Evolutionary conservation across 78 protist species (phyloP), one percentile per base, ranked within the genome.

Genomic region (Acrasis kona): DNA sequence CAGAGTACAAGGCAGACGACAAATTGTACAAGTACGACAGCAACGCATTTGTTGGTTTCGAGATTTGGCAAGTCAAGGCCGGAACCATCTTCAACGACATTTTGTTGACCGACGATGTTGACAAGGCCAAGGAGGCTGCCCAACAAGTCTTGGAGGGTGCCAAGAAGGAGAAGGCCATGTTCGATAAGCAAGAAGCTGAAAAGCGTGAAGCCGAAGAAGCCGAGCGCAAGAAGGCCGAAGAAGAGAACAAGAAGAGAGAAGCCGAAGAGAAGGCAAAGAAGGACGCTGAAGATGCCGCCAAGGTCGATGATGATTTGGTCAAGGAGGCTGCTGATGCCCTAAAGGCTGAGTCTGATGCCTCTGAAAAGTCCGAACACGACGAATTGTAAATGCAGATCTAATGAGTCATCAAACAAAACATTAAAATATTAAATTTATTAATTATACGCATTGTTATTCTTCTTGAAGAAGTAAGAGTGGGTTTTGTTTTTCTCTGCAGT

Each of bases 21-120:
- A 42, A 74, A 50, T 70, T 92, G 79, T 78, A 87, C 80, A 5
- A 8, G 19, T 83, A 76, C 82, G 75, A 83, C 36, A 83, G 72
- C 64, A 10, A 77, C 58, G 82, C 77, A 32, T 5, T 3, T 42
- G 79, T 92, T 12, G 99, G 97, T 69, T 72, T 92, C 69, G 99
- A 96, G 74, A 67, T 96, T 32, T 94, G 97, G 99, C 93, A 91
- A 69, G 98, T 94, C 65, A 93, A 92, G 91, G 41, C 93, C 19
- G 99, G 99, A 64, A 72, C 97, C 58, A 86, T 95, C 89, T 97
- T 95, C 80, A 96, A 97, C 89, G 91, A 95, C 94, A 84, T 97
- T 79, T 5, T 94, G 67, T 80, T 97, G 42, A 31, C 91, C 36
- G 98, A 95, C 88, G 71, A 70, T 61, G n/a, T 78, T n/a, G 77